Percentiles rank a stretch among this genome's conserved stretches.
Conservation (phyloP, 257 asterid genomes). For the Paraleonurus japonicus region DNA sequence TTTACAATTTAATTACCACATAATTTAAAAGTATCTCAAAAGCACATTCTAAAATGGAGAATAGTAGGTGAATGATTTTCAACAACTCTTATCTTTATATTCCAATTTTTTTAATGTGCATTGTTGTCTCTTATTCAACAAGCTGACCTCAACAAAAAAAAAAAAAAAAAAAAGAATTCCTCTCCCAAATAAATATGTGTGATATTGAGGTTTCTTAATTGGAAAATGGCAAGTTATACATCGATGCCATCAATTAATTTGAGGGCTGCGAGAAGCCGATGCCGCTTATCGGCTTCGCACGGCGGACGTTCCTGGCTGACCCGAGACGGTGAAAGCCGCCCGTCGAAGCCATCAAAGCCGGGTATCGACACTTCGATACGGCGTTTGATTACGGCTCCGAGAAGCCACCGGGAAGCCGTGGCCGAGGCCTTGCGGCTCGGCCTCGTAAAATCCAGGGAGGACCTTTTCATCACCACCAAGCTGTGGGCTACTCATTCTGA, state of each 20-base stretch:
- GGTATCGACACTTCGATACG: constrained; percentile 68
- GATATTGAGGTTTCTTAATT: too few species aligned
- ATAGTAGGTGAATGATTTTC: too few species aligned
- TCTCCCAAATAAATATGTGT: too few species aligned
- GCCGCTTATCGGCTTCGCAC: constrained; percentile 57
- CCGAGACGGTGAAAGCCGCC: constrained; percentile 34
- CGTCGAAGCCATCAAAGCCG: constrained; percentile 61
- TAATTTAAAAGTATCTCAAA: too few species aligned
- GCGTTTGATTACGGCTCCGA: constrained; percentile 57
- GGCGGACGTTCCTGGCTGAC: constrained; percentile 26
- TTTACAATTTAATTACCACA: too few species aligned
- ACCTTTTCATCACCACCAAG: constrained; percentile 70
- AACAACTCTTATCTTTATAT: too few species aligned
- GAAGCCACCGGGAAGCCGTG: constrained; percentile 43
- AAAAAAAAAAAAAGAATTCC: too few species aligned
- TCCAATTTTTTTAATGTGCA: too few species aligned
- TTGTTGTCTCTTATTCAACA: too few species aligned
- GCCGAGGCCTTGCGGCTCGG: constrained; percentile 50
- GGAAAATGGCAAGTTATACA: too few species aligned
- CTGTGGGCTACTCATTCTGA: constrained; percentile 51
- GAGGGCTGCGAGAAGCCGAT: constrained; percentile 37
- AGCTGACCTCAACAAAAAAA: too few species aligned
- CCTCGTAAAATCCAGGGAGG: constrained; percentile 42
- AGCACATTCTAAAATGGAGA: too few species aligned
- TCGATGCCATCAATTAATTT: constrained; percentile 33